Base-by-base conservation (phyloP, 169 alveolate genomes). In the Cryptosporidium felis region DNA sequence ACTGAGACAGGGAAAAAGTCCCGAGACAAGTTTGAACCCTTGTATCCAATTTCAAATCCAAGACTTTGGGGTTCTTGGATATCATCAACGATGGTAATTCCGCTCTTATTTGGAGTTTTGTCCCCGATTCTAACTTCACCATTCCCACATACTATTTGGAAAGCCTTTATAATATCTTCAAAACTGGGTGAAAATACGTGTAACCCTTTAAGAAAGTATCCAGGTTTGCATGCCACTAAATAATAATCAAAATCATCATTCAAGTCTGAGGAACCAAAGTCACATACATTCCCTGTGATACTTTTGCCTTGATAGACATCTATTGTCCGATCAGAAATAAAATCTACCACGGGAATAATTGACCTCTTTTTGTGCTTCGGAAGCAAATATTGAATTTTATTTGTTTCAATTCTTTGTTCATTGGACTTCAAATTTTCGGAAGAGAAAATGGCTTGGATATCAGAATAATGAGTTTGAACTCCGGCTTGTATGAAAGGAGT, bases 241-340 rank as follows among this genome's bases (percentile, higher is more conserved):
- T 65, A 65, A 36, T 45, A 65, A 28, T 65, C 81, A 46, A 65
- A 12, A 9, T 65, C 81, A 1, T 65, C 62, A 45, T 46, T 65
- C 10, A 44, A 12, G 5, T 10, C 34, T 38, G 59, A 10, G 14
- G 40, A 23, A 0, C 81, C 81, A 46, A 65, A 65, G 62, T 46
- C 21, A 46, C 81, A 65, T 8, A 47, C 12, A 46, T 45, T 45
- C 5, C n/a, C 32, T 6, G 61, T 45, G 30, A 65, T 65, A 21
- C 81, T 65, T 65, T 46, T 46, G 21, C 81, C 81, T 65, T 65
- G 81, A 10, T 65, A 65, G 12, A 65, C 81, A 28, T 65, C 81
- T 1, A 65, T 12, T 28, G 81, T 65, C 5, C 59, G 34, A 16
- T 49, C 61, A 9, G 81, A 44, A 45, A 65, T 65, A 32, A 65